Evolutionary conservation across 2,329 filamentous ascomycete genomes (phyloP).

Genomic region (Penicillium sp.): DNA sequence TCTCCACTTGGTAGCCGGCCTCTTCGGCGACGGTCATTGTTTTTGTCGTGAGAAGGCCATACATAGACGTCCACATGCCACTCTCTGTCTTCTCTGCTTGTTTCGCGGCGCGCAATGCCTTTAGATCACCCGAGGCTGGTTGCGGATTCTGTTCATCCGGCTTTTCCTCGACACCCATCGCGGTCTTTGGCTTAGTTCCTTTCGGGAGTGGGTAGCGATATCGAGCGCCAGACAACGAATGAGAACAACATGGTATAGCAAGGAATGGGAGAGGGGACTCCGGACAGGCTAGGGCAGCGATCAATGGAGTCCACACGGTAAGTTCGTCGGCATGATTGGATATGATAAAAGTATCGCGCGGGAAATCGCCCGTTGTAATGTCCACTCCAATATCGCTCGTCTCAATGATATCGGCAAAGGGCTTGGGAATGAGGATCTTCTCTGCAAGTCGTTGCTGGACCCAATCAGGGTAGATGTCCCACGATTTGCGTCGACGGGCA

Average conservation of each 20-base stretch:
- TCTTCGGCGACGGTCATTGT: conserved; percentile 69
- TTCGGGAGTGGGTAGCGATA: conserved; percentile 60
- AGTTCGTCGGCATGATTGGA: conserved; percentile 97
- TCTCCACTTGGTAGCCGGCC: conserved; percentile 76
- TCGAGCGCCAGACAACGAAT: conserved; percentile 73
- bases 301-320: conserved; percentile 90
- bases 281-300: conserved; percentile 64
- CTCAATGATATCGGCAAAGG: conserved; percentile 42
- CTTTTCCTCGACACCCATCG: conserved; percentile 48
- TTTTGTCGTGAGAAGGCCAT: conserved; percentile 82
- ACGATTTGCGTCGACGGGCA: conserved; percentile 81
- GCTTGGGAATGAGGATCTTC: conserved; percentile 63
- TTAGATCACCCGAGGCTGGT: conserved; percentile 46
- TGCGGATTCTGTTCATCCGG: conserved; percentile 30
- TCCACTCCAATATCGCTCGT: conserved; percentile 23
- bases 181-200: conserved; percentile 22
- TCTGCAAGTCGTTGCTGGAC: conserved; percentile 59
- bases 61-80: conserved; percentile 65
- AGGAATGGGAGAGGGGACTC: conserved; percentile 76
- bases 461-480: conserved; percentile 67
- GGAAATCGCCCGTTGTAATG: conserved; percentile 65
- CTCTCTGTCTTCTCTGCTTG: conserved; percentile 34
- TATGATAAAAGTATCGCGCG: conserved; percentile 80
- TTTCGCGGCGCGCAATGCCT: conserved; percentile 43
- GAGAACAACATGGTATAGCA: conserved; percentile 93